Base-by-base conservation (phyloP, 2,329 filamentous ascomycete species). In the Sclerotiophoma versabilis region DNA sequence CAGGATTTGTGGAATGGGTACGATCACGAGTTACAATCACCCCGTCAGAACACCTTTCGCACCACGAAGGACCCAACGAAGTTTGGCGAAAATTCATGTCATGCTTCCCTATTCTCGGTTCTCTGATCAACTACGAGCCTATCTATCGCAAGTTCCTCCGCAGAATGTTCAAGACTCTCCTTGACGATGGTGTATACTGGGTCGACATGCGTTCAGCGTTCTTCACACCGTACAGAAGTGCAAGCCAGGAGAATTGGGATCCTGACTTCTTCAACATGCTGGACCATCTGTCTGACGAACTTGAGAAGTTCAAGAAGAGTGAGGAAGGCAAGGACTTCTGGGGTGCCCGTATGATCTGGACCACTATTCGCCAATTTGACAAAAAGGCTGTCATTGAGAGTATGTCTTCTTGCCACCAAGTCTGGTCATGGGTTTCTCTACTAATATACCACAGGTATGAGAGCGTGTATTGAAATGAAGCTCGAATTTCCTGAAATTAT, bases 281-380 rank as follows among this genome's bases (percentile, higher is more conserved):
- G 62, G 78, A 82, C 15, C 85, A 88, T 4, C 82, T 96, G 47
- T 84, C 87, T 38, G 91, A 97, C 57, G 93, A 96, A 64, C 81
- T 96, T 15, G 80, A 86, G 19, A 81, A 80, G 1, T 98, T 96
- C 80, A 88, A 91, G 70, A 78, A 80, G 1, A 87, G 87, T 0
- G 82, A 87, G 25, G 84, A 88, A 62, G 91, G 91, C 2, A 81
- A 87, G 55, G 80, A 81, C 0, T 97, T 98, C 76, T 96, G 92
- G 88, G 93, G 92, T 11, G 81, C 90, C 11, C 83, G 91, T 10
- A 85, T 92, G 64, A 96, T 96, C 63, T 96, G 92, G 91, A 93
- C 92, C 0, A 85, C 84, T 1, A 77, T 93, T 38, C 86, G 93
- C 33, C 78, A 77, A 23, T 81, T 85, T 46, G 80, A 84, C 22